phyloP scores from a whole-genome alignment of 2,329 filamentous ascomycete species.

The Canariomyces notabilis region DNA sequence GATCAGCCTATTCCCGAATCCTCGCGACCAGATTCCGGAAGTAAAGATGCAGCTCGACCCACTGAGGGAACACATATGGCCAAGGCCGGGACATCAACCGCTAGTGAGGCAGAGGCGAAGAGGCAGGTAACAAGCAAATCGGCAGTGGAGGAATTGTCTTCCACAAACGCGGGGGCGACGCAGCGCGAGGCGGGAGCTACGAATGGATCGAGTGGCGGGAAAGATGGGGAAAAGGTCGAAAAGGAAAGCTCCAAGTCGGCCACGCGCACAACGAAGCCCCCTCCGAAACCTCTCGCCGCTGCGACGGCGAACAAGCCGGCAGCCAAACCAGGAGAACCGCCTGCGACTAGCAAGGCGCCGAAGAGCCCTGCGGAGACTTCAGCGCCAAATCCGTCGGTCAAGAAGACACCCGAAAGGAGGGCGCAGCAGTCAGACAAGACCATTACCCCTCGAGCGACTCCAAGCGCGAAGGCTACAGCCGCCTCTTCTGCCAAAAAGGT shows the following conservation, averaged over 20 bases:
- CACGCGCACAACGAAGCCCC: constrained; percentile 11
- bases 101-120: background rate
- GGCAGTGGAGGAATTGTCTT: constrained; percentile 26
- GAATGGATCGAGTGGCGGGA: constrained; percentile 11
- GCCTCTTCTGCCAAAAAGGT: constrained; percentile 40
- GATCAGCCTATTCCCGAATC: constrained; percentile 41
- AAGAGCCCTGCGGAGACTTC: constrained; percentile 32
- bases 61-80: constrained; percentile 22
- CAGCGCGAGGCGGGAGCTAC: constrained; percentile 11
- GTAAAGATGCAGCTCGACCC: constrained; percentile 13
- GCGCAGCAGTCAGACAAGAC: constrained; percentile 30
- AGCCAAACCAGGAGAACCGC: constrained; percentile 34
- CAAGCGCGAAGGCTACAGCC: constrained; percentile 29
- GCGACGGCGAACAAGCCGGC: constrained; percentile 29
- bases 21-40: constrained; percentile 28
- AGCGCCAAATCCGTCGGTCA: constrained; percentile 23
- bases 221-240: constrained; percentile 1
- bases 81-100: constrained; percentile 23
- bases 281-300: constrained; percentile 28
- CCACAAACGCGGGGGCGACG: constrained; percentile 13
- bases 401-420: constrained; percentile 35
- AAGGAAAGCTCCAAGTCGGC: constrained; percentile 11
- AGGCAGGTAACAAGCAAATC: constrained; percentile 29
- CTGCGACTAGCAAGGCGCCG: constrained; percentile 35
- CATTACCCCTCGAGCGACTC: constrained; percentile 27